Evolutionary conservation across 2,329 filamentous ascomycete genomes (phyloP), one percentile per base, ranked within the genome.

Genomic region (Aspergillus pseudoviridinutans): DNA sequence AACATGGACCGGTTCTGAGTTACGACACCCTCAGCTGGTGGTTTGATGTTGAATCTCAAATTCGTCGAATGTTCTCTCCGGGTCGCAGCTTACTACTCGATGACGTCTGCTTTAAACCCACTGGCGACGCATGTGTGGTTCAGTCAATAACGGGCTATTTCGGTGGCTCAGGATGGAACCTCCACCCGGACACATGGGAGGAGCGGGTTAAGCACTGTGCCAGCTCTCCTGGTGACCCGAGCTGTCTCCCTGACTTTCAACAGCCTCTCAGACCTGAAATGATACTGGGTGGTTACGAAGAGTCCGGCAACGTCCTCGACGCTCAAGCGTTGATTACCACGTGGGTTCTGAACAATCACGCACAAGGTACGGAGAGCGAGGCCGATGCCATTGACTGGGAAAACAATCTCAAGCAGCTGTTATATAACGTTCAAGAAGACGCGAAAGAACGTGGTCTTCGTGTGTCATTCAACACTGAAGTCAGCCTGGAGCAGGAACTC

Each of bases 71-170:
- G 56, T 88, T 88, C 70, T 91, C 92, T 2, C 71, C 84, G 14
- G 79, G 86, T 22, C 86, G 84, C 53, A 87, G 85, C 6, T 83
- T 88, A 54, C 87, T 83, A 0, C 80, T 99, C 3, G 80, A 91
- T 27, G 90, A 97, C 69, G 84, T 99, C 17, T 99, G 94, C 78
- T 93, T 96, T 77, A 97, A 97, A 71, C 95, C 95, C 1, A 91
- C 89, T 0, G 91, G 90, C 0, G 84, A 91, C 65, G 91, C 88
- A 14, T 99, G 94, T 66, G 92, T 97, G 4, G 85, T 99, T 1
- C 93, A 99, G 70, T 96, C 92, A 0, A 78, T 97, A n/a, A 89
- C 90, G 5, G 89, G 89, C 1, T 99, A 96, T 74, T 97, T 92
- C 75, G 84, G 87, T 54, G 85, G 87, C 32, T 82, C 86, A 46